These are phyloP conservation scores for Potentilla sterilis DNA, from an alignment of 306 rosid species.

Conservation along the genomic window DNA sequence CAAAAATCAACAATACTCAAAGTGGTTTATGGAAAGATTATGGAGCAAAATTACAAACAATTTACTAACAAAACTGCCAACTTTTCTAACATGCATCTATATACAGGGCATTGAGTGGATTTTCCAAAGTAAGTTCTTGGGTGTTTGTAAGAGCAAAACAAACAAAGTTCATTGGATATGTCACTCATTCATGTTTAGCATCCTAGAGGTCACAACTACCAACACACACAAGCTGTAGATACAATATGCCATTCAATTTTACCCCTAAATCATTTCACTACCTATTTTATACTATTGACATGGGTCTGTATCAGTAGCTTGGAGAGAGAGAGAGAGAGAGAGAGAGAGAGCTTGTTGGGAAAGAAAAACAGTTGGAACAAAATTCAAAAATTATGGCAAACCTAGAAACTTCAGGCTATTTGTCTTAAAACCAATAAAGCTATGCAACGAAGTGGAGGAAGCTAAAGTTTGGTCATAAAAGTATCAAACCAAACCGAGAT, in stretches of 20 bases:
- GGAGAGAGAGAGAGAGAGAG: not conserved
- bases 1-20: too few relatives aligned
- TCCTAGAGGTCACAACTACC: not conserved
- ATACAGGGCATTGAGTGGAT: not conserved
- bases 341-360: not conserved
- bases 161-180: not conserved
- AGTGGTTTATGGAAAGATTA: not conserved
- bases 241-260: not conserved
- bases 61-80: too few relatives aligned
- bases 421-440: not conserved
- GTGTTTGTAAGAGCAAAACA: not conserved
- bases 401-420: not conserved
- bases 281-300: not conserved
- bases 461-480: not conserved
- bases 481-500: not conserved
- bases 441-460: too few relatives aligned
- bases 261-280: not conserved
- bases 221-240: not conserved
- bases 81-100: not conserved
- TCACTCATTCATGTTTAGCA: not conserved
- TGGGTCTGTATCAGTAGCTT: not conserved
- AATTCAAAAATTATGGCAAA: not conserved
- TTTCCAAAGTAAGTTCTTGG: not conserved
- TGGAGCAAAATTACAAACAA: not conserved
- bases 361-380: not conserved